Evolutionary conservation across 2,329 filamentous ascomycete genomes (phyloP).

Genomic region (Onygena corvina): DNA sequence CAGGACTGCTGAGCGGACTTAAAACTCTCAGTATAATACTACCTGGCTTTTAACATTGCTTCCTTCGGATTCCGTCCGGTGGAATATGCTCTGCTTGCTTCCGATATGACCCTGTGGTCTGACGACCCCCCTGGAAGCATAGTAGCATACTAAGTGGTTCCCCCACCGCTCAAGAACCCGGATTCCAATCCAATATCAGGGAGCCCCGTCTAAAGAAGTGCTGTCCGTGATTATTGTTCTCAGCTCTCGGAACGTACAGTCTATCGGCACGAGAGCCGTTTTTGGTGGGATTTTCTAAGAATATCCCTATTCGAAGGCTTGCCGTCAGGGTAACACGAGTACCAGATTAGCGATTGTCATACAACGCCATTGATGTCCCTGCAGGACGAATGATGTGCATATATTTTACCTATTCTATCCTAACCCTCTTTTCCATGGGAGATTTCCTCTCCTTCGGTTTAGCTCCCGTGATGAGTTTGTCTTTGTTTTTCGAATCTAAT

Average conservation of each 20-base stretch:
- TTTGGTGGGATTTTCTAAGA: too few relatives aligned
- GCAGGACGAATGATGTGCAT: neutral
- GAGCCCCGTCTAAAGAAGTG: too few relatives aligned
- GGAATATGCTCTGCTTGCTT: neutral
- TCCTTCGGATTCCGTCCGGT: neutral
- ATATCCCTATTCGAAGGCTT: too few relatives aligned
- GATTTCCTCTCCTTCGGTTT: too few relatives aligned
- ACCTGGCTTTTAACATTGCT: neutral
- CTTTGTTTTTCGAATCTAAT: too few relatives aligned
- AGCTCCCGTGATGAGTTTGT: too few relatives aligned
- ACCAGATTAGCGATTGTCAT: neutral
- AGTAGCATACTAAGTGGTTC: neutral
- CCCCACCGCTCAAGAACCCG: neutral
- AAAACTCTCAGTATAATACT: too few relatives aligned
- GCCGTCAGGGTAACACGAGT: too few relatives aligned
- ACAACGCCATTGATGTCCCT: neutral
- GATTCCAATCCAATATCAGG: neutral
- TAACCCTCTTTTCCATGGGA: neutral
- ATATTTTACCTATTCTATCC: neutral
- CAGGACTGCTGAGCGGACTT: neutral
- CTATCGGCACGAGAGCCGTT: too few relatives aligned
- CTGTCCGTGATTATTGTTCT: too few relatives aligned
- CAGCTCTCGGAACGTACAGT: too few relatives aligned
- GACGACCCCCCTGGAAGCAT: neutral
- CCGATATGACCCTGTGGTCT: neutral